phyloP scores from a whole-genome alignment of 1,284 basidiomycete genomes.

The Sphaerobolus stellatus region DNA sequence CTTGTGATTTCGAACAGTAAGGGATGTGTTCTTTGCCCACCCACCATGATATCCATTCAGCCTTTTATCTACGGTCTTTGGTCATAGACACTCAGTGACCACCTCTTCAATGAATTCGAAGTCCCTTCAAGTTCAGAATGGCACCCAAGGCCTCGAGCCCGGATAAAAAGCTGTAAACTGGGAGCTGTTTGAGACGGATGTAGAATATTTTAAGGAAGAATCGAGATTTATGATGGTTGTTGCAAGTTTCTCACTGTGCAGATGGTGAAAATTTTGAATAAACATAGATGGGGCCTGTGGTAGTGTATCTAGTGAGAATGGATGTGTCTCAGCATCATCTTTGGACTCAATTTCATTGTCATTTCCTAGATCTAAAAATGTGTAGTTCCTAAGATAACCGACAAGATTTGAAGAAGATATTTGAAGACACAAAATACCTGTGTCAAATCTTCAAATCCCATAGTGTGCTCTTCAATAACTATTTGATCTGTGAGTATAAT shows the following conservation, averaged over 20 bases:
- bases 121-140: background rate
- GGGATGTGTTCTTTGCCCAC: background rate
- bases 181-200: background rate
- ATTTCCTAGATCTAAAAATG: no score
- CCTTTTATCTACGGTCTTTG: background rate
- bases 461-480: background rate
- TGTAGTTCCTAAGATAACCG: no score
- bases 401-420: background rate
- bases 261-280: background rate
- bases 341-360: background rate
- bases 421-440: background rate
- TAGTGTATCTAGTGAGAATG: background rate
- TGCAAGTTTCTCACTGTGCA: background rate
- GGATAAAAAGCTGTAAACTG: background rate
- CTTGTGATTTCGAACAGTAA: background rate
- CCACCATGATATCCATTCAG: background rate
- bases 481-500: background rate
- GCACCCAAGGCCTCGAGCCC: background rate
- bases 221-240: background rate
- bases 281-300: background rate
- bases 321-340: background rate
- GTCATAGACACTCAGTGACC: background rate
- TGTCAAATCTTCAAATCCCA: background rate
- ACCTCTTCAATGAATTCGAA: background rate
- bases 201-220: background rate